Evolutionary conservation across 148 eudicot species (phyloP), one percentile per base, ranked within the genome.

Genomic region (Heliamphora exappendiculata): DNA sequence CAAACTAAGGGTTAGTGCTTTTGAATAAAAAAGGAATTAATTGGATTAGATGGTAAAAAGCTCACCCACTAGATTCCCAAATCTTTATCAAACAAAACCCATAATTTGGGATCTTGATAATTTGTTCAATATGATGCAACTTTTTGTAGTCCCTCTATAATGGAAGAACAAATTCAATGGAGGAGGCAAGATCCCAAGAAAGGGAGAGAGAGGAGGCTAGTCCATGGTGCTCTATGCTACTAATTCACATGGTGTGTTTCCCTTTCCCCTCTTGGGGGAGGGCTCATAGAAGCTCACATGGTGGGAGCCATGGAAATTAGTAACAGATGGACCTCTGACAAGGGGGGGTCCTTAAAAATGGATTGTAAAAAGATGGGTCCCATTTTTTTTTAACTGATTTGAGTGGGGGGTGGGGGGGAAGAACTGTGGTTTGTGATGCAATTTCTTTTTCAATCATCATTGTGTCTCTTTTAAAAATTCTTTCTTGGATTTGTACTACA

Each of bases 271-370:
- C n/a, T 60, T 73, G 63, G 63, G 63, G 66, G n/a, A n/a, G 77
- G 76, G 77, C 16, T 17, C 50, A 64, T 66, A 39, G 73, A 64
- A 37, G 67, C 67, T 54, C 81, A 79, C 81, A 73, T 73, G 73
- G 77, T 33, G 81, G 70, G 77, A 54, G 50, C 20, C 75, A 62
- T 58, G n/a, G 57, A 49, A 41, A n/a, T 24, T n/a, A 34, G 47
- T 60, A 16, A 63, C 80, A 78, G 70, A n/a, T 72, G 78, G 69
- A 66, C 36, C 44, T 47, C 39, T 55, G 72, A 28, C 17, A 53
- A 28, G 64, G 22, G 33, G 54, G 73, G 10, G 8, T 28, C 34
- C 28, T 26, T 1, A 28, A 53, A 7, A 53, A 13, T 20, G 45
- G 47, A 26, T 17, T 53, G 22, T 42, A 26, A 14, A 3, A 67